Base-by-base conservation (phyloP, 176 grass and related monocot genomes). In the Saccharum officinarum region DNA sequence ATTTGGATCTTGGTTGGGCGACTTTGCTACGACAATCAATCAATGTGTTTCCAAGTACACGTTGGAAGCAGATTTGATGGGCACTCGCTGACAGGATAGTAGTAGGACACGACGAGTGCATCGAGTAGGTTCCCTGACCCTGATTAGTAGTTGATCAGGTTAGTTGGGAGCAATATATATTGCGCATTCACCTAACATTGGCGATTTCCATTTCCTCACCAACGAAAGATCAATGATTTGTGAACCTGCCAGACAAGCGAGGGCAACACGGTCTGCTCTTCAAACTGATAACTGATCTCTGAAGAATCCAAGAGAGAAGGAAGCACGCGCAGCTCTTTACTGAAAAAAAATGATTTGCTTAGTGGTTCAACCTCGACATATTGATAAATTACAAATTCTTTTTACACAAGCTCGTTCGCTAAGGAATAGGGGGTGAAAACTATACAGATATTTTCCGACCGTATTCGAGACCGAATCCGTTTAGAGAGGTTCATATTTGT, bases 61-160 rank as follows among this genome's bases (percentile, higher is more conserved):
- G 55, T 72, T 80, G 14, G 9, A 52, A 65, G 67, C 9, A 80
- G 68, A 86, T 65, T 38, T 26, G 60, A 63, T 63, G 23, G 59
- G 10, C 8, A 8, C 76, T 5, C 41, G 36, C n/a, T 17, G 46
- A 28, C 22, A 71, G 34, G 34, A 42, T 1, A 40, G 39, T 1
- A 16, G 13, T 52, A 52, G 47, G 15, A 52, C 39, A 26, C n/a
- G 49, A 71, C 50, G 52, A 60, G 3, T 18, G 22, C 80, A 14
- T 60, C 68, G 26, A 41, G 68, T 44, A 44, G 28, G 36, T 57
- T 82, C 80, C 64, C 14, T 16, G 18, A 9, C 18, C 54, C 54
- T 59, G 54, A 59, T 59, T 59, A 59, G 54, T 80, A 4, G 17
- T 69, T 69, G 31, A 54, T 81, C 65, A 20, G 55, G 22, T 17